Base-by-base conservation (phyloP, 2,329 filamentous ascomycete species). In the Monosporascus sp. region DNA sequence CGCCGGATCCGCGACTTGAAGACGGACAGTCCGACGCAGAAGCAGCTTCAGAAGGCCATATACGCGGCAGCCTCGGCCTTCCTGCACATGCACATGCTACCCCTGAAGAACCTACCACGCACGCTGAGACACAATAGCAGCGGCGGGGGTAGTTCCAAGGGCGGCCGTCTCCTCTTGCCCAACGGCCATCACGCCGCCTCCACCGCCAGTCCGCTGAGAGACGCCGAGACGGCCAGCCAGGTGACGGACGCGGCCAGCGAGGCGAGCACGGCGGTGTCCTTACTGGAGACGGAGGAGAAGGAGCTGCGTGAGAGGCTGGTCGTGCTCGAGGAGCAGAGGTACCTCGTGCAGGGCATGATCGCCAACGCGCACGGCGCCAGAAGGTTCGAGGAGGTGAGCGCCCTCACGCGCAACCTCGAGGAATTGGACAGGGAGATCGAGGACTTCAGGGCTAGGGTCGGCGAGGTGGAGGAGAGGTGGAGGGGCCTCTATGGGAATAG, bases 281-380 rank as follows among this genome's bases (percentile, higher is more conserved):
- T 77, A 36, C 72, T 96, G 5, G 91, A 96, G 69, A 82, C 81
- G 0, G 90, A 96, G 66, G 91, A 96, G 69, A 93, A 90, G 67
- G 83, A 89, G 20, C 74, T 95, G 1, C 82, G 88, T 17, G 91
- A 96, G 64, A 78, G 85, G 4, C 74, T 96, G 14, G 88, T 94
- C 31, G 86, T 97, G 7, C 77, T 97, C 1, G 90, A 96, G 68
- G 92, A 97, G 71, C 92, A 97, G 69, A 87, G 86, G 58, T 96
- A 95, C 70, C 84, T 96, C 72, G 90, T 97, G 0, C 83, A 86
- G 38, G 85, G 89, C 61, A 96, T 96, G 90, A 83, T 96, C 45
- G 82, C 82, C 7, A 83, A 86, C 55, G 90, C 91, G 0, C 87
- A 86, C 48, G 86, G 85, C 43, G 82, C 88, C 11, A 77, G 89